A percentile compares a stretch with the other conserved stretches of the same genome.
phyloP scores from a whole-genome alignment of 129 eudicot species.

The Pseudognaphalium luteoalbum region DNA sequence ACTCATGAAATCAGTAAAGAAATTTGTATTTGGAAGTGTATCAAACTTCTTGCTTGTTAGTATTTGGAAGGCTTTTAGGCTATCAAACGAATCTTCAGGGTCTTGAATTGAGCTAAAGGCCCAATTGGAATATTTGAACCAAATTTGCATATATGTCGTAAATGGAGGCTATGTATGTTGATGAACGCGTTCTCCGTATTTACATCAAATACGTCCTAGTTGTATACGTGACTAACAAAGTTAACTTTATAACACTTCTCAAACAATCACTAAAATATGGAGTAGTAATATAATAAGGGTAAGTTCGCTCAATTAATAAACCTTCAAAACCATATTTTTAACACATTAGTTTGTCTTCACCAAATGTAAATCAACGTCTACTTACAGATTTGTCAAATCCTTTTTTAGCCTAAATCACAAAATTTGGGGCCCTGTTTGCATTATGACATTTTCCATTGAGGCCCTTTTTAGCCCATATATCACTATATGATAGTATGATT shows the following conservation, averaged over 20 bases:
- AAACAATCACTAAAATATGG: neutral
- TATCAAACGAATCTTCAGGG: neutral
- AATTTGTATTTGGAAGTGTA: too few species aligned
- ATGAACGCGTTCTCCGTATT: too few species aligned
- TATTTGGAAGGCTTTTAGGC: neutral
- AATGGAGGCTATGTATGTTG: neutral
- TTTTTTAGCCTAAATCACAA: neutral
- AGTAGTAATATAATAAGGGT: too few species aligned
- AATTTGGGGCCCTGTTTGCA: neutral
- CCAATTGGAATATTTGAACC: neutral
- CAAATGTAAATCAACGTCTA: neutral
- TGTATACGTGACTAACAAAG: neutral
- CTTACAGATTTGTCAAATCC: neutral
- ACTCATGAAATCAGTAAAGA: conserved; percentile 4
- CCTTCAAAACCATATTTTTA: neutral
- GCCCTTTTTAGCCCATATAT: too few species aligned
- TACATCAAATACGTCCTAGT: too few species aligned
- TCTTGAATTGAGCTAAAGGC: neutral
- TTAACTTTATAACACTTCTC: neutral
- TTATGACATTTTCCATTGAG: too few species aligned
- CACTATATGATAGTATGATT: too few species aligned
- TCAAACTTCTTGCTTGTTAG: neutral
- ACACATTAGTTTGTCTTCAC: neutral
- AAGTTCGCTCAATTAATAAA: neutral
- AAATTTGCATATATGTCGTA: neutral